These are phyloP conservation scores for Oldenlandia corymbosa DNA, from an alignment of 257 asterid genomes.

Conservation along the genomic window DNA sequence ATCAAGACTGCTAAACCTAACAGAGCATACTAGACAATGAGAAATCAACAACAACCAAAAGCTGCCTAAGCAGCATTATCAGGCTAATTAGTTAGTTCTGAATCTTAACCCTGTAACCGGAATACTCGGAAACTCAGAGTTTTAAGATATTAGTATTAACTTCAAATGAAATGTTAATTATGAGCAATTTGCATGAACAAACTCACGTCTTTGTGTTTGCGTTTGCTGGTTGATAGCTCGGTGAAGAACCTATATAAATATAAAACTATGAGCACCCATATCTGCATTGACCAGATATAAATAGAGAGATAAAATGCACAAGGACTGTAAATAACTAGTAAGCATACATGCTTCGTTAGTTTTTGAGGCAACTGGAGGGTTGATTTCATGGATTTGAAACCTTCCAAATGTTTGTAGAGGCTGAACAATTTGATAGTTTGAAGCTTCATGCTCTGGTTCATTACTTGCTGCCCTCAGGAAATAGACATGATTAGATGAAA, in stretches of 20 bases:
- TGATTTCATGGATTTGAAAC: slow-evolving; percentile 20
- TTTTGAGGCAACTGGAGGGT: slow-evolving; percentile 29
- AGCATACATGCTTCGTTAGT: slow-evolving; percentile 44
- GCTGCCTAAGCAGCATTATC: background rate
- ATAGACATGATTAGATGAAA: background rate
- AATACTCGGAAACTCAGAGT: background rate
- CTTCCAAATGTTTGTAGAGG: slow-evolving; percentile 29
- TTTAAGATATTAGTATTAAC: slow-evolving; percentile 7
- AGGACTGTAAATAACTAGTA: slow-evolving; percentile 19
- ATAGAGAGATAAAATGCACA: slow-evolving; percentile 9
- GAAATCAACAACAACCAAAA: background rate
- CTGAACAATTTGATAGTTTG: slow-evolving; percentile 28
- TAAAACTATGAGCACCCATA: slow-evolving; percentile 16
- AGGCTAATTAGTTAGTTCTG: background rate
- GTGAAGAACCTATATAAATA: slow-evolving; percentile 42
- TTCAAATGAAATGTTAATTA: background rate
- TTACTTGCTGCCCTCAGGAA: slow-evolving; percentile 27
- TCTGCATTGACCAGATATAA: slow-evolving; percentile 12
- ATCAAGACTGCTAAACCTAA: background rate
- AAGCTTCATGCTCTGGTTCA: slow-evolving; percentile 30
- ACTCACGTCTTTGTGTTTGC: slow-evolving; percentile 52
- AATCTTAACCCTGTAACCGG: background rate
- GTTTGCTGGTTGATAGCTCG: slow-evolving; percentile 36
- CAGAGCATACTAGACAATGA: background rate
- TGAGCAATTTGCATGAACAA: background rate